Percentiles rank a stretch among this genome's conserved stretches.
phyloP scores from a whole-genome alignment of 805 yeast species.

The Starmerella khaoyaiensis region DNA sequence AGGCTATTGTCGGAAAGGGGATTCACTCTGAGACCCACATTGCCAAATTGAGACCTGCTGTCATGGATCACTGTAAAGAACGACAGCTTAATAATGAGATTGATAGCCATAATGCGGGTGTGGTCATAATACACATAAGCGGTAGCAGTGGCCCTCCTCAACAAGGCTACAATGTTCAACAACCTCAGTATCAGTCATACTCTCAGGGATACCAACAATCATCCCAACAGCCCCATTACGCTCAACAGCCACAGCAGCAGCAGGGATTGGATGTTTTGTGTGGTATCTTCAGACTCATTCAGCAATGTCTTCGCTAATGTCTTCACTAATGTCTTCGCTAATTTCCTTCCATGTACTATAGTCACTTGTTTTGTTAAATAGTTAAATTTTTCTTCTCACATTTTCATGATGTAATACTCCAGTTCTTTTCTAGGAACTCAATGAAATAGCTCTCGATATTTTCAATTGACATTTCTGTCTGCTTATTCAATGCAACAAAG shows the following conservation, averaged over 20 bases:
- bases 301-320: conserved; percentile 8
- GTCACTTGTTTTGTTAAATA: no score
- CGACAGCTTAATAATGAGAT: conserved; percentile 47
- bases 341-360: no score
- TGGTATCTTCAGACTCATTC: conserved; percentile 17
- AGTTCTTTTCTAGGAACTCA: conserved; percentile 59
- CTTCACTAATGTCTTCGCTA: neutral
- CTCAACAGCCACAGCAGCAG: neutral
- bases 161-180: conserved; percentile 2
- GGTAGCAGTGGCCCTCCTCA: conserved; percentile 26
- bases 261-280: conserved; percentile 16
- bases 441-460: conserved; percentile 62
- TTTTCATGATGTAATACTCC: conserved; percentile 26
- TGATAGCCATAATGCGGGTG: conserved; percentile 69
- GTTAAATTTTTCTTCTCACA: neutral
- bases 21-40: conserved; percentile 68
- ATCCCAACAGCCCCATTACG: neutral
- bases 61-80: conserved; percentile 61
- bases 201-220: neutral
- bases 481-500: conserved; percentile 65
- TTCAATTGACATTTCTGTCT: conserved; percentile 57
- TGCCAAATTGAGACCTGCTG: conserved; percentile 82
- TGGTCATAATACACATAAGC: conserved; percentile 54
- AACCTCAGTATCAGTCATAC: conserved; percentile 13
- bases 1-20: conserved; percentile 90